A percentile compares a stretch with the other conserved stretches of the same genome.
Conservation (phyloP, 495 filamentous ascomycete species). For the Astrothelium subdiscretum region DNA sequence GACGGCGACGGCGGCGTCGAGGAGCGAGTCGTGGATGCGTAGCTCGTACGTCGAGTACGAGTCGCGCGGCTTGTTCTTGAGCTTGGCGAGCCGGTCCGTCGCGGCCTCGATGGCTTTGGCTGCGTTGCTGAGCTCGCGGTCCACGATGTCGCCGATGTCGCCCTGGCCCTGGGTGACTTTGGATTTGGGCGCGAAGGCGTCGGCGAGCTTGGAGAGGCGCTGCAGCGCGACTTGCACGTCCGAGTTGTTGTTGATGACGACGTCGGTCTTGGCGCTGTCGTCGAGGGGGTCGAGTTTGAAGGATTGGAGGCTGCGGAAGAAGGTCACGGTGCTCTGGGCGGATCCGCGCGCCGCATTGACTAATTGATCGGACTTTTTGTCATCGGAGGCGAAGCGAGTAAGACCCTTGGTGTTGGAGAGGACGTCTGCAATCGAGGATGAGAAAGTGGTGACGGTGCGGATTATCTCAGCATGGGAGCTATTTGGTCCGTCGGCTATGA, state of each 20-base stretch:
- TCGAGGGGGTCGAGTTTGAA: constrained; percentile 87
- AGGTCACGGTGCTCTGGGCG: constrained; percentile 79
- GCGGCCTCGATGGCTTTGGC: constrained; percentile 92
- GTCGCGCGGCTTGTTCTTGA: constrained; percentile 87
- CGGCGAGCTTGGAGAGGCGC: constrained; percentile 79
- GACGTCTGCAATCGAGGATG: constrained; percentile 85
- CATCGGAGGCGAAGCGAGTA: constrained; percentile 85
- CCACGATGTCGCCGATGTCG: constrained; percentile 87
- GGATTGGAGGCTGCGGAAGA: constrained; percentile 89
- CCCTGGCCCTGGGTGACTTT: constrained; percentile 65
- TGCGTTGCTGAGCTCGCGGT: constrained; percentile 83
- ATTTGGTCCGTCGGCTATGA: constrained; percentile 92
- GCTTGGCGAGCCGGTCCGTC: constrained; percentile 72
- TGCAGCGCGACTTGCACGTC: constrained; percentile 89
- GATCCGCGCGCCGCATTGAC: constrained; percentile 71
- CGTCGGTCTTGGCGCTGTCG: constrained; percentile 76
- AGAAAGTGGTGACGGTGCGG: constrained; percentile 79
- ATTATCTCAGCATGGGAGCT: constrained; percentile 85
- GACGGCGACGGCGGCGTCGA: constrained; percentile 88
- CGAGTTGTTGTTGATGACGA: constrained; percentile 91
- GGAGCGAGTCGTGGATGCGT: constrained; percentile 83
- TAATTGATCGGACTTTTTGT: constrained; percentile 81
- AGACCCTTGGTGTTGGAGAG: constrained; percentile 93
- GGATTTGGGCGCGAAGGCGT: constrained; percentile 77
- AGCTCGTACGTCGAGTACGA: constrained; percentile 95